Conservation (phyloP, 2,329 filamentous ascomycete genomes). For the Pyricularia pennisetigena region DNA sequence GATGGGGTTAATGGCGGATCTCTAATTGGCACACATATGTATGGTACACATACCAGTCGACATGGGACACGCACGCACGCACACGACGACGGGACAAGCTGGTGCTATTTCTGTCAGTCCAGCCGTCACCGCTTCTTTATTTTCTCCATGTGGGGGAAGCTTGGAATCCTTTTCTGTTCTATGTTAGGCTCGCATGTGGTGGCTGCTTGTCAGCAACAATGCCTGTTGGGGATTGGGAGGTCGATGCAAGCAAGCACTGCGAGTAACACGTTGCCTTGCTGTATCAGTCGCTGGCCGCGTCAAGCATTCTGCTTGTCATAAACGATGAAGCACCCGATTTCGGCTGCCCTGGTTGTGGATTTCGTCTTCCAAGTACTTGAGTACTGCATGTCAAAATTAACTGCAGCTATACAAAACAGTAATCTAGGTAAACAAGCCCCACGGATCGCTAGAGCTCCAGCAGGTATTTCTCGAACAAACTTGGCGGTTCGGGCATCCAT, state of each 20-base stretch:
- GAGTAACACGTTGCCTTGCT: not conserved
- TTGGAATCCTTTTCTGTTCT: not conserved
- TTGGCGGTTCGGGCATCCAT: not conserved
- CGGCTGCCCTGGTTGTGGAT: not conserved
- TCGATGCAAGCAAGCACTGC: not conserved
- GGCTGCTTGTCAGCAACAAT: not conserved
- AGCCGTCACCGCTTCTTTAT: not conserved
- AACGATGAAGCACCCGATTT: not conserved
- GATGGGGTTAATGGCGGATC: not conserved
- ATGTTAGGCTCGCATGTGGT: not conserved
- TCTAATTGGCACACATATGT: not conserved
- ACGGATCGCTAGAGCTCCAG: not conserved
- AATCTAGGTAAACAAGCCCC: not conserved
- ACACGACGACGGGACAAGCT: not conserved
- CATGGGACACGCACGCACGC: not conserved
- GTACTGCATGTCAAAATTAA: not conserved
- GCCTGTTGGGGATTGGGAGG: not conserved
- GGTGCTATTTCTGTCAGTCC: not conserved
- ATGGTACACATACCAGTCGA: not conserved
- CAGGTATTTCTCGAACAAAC: not conserved
- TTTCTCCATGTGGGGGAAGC: not conserved
- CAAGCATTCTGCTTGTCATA: not conserved
- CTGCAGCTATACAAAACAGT: not conserved
- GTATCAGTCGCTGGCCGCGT: not conserved
- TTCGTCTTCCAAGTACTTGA: too few relatives aligned